phyloP scores from a whole-genome alignment of 106 monocot genomes.

The Gastrodia elata region DNA sequence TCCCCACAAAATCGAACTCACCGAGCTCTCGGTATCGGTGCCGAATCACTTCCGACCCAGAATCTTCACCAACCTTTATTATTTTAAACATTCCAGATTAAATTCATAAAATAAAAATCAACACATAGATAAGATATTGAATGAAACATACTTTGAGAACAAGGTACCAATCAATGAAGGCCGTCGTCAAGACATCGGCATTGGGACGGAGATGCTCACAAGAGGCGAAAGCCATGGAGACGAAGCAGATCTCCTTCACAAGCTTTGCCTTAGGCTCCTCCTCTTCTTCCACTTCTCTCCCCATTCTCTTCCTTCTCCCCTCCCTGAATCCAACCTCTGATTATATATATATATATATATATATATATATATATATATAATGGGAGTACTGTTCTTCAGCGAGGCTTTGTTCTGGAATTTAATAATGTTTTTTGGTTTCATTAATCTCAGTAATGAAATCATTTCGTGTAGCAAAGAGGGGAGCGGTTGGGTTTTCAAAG shows the following conservation, averaged over 20 bases:
- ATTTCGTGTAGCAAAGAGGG: not conserved
- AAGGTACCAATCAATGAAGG: constrained; percentile 79
- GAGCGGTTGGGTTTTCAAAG: constrained; percentile 1
- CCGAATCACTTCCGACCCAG: constrained; percentile 7
- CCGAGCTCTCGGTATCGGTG: constrained; percentile 10
- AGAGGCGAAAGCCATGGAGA: constrained; percentile 27
- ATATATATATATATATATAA: too few relatives aligned
- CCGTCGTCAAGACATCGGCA: constrained; percentile 8
- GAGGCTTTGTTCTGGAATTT: not conserved
- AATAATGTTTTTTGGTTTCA: not conserved
- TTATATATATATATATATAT: too few relatives aligned
- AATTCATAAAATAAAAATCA: not conserved
- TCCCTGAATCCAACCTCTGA: not conserved
- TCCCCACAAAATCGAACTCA: constrained; percentile 2
- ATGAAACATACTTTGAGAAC: constrained; percentile 41
- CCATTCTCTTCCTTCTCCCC: not conserved
- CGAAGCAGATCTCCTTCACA: constrained; percentile 35
- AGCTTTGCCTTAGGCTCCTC: constrained; percentile 26
- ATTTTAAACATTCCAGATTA: not conserved
- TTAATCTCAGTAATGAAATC: not conserved
- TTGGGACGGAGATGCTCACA: constrained; percentile 33
- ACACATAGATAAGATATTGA: too few relatives aligned
- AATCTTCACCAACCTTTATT: constrained; percentile 17
- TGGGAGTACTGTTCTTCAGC: not conserved
- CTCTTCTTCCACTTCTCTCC: not conserved